phyloP scores from a whole-genome alignment of 1,139 yeast species.

The Spathaspora sp. region DNA sequence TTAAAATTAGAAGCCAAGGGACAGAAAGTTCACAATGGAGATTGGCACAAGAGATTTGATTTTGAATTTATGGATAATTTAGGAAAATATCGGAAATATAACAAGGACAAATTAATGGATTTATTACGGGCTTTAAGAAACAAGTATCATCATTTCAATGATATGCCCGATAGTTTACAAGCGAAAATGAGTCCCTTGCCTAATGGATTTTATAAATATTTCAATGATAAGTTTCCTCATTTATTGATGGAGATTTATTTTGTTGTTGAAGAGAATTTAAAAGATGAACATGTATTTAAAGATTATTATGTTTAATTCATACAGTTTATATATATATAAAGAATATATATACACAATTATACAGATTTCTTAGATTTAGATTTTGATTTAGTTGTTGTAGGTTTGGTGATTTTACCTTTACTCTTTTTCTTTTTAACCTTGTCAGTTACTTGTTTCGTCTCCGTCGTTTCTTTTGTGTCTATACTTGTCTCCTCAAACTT shows the following conservation, averaged over 20 bases:
- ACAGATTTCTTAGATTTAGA: not conserved
- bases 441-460: constrained; percentile 2
- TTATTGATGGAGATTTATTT: constrained; percentile 74
- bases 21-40: constrained; percentile 50
- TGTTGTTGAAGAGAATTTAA: constrained; percentile 57
- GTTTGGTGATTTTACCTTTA: constrained; percentile 5
- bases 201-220: constrained; percentile 77
- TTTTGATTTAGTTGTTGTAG: no score
- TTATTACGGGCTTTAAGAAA: constrained; percentile 85
- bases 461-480: constrained; percentile 7
- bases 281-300: constrained; percentile 59
- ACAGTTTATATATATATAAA: not conserved
- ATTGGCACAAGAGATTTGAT: constrained; percentile 83
- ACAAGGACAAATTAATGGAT: constrained; percentile 76
- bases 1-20: constrained; percentile 60
- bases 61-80: constrained; percentile 71
- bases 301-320: constrained; percentile 38
- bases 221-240: constrained; percentile 71
- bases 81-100: constrained; percentile 89
- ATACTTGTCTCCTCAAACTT: constrained; percentile 35
- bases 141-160: constrained; percentile 91
- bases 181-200: constrained; percentile 75
- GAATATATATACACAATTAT: not conserved
- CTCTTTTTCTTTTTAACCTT: not conserved
- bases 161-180: constrained; percentile 66